Evolutionary conservation across 441 rosid genomes (phyloP), one percentile per base, ranked within the genome.

Genomic region (Populus hybrid): DNA sequence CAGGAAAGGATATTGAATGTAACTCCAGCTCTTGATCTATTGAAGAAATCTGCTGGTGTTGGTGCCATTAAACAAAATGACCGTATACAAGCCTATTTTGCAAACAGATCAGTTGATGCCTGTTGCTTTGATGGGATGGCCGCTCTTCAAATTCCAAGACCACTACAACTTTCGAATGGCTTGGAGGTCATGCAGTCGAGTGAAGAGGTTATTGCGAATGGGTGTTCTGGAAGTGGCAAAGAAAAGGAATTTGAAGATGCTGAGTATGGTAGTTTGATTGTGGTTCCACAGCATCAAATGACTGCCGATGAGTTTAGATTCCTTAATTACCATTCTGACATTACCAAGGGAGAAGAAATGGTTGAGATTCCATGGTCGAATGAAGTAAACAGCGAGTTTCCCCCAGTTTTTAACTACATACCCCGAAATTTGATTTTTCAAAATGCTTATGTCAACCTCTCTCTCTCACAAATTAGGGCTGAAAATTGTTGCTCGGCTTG

Each of bases 311-410:
- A 89, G 61, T 75, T 87, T 36, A 86, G 90, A 82, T 83, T 86
- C 69, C 78, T 90, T 73, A 76, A 84, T 80, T 72, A 86, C 78
- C 32, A 82, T 4, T 77, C 74, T 66, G 98, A 96, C 86, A 83
- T 96, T 76, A 78, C 91, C 63, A 88, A 86, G 80, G 98, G 96
- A 73, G 91, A 92, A 83, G 99, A 96, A 85, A 73, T 72, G 24
- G 84, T 87, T 70, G 82, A 86, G 84, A 90, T 96, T 71, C 83
- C 95, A 8, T 94, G 98, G 98, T 81, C 85, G 67, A 96, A 93
- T 82, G 95, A 93, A 77, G 75, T 91, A 54, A 91, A 76, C 68
- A 82, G 80, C 67, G 90, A 88, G 72, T 75, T 79, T 76, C 98
- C 93, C 72, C 89, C 90, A 26, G 34, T 78, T 26, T 96, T 96